These are phyloP conservation scores for Nemania serpens DNA, from an alignment of 2,329 filamentous ascomycete genomes.

Conservation along the genomic window DNA sequence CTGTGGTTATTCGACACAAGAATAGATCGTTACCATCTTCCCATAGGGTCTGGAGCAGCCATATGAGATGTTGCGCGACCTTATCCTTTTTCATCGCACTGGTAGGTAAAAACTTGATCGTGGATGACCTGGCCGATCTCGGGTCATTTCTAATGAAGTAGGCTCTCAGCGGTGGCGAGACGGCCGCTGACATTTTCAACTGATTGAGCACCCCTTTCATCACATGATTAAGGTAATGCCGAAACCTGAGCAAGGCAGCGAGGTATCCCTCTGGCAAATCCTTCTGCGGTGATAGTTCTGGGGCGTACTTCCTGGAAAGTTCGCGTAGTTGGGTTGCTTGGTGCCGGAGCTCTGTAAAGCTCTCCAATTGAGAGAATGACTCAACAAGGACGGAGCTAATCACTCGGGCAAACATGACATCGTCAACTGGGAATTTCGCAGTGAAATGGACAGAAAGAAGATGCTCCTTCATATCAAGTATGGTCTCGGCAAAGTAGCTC, in stretches of 20 bases:
- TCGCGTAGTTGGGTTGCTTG: constrained; percentile 36
- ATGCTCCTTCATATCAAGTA: constrained; percentile 54
- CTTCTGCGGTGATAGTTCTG: constrained; percentile 39
- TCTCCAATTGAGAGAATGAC: constrained; percentile 44
- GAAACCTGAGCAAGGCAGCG: constrained; percentile 47
- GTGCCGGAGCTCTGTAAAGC: constrained; percentile 46
- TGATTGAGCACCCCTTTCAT: constrained; percentile 40
- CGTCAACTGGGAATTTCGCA: constrained; percentile 19
- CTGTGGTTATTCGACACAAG: constrained; percentile 40
- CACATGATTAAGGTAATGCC: constrained; percentile 42
- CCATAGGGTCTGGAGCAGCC: constrained; percentile 46
- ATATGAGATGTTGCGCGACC: constrained; percentile 39
- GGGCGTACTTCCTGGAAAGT: constrained; percentile 43
- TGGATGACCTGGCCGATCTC: constrained; percentile 16
- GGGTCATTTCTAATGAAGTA: constrained; percentile 41
- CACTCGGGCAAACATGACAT: constrained; percentile 47
- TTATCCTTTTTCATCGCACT: constrained; percentile 29
- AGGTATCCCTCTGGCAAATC: constrained; percentile 48
- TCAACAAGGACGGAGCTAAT: constrained; percentile 42
- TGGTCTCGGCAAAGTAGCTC: constrained; percentile 54
- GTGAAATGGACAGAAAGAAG: constrained; percentile 42
- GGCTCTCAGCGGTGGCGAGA: constrained; percentile 49
- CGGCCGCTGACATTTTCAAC: constrained; percentile 36
- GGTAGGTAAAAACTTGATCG: constrained; percentile 32
- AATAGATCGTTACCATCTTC: constrained; percentile 43